Percentiles rank a stretch among this genome's conserved stretches.
phyloP scores from a whole-genome alignment of 2,329 filamentous ascomycete genomes.

The Arthrinium puccinioides region DNA sequence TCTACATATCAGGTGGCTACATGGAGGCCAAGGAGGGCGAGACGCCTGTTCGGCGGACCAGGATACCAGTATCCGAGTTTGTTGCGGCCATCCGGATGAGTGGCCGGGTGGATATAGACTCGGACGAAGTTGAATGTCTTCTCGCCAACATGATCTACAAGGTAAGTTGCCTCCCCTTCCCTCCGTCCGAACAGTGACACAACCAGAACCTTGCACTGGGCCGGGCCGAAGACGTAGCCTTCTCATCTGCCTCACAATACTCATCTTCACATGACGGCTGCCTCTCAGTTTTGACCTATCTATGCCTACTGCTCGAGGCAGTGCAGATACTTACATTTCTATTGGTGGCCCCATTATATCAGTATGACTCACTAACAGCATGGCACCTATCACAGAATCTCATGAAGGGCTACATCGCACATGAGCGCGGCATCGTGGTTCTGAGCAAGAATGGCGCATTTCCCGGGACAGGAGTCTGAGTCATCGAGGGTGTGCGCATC shows the following conservation, averaged over 20 bases:
- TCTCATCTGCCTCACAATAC: no score
- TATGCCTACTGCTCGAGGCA: no score
- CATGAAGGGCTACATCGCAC: constrained; percentile 97
- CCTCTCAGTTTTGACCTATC: not conserved
- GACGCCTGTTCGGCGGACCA: constrained; percentile 59
- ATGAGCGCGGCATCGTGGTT: constrained; percentile 83
- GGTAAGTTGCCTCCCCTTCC: constrained; percentile 48
- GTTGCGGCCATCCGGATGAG: constrained; percentile 74
- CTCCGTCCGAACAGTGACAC: no score
- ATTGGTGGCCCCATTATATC: no score
- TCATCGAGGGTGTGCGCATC: constrained; percentile 1
- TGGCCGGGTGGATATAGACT: constrained; percentile 61
- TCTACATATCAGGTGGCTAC: constrained; percentile 78
- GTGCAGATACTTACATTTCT: no score
- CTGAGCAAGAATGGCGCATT: constrained; percentile 91
- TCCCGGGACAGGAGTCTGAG: constrained; percentile 71
- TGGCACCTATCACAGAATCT: constrained; percentile 53
- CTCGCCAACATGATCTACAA: constrained; percentile 98
- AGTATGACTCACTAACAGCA: constrained; percentile 4
- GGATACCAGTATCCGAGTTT: constrained; percentile 79
- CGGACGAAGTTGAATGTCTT: constrained; percentile 92
- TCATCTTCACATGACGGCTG: not conserved
- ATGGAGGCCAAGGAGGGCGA: constrained; percentile 67
- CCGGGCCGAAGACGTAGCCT: no score
- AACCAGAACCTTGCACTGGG: no score